A percentile compares a stretch with the other conserved stretches of the same genome.
Evolutionary conservation across 352 stramenopile species (phyloP).

Genomic region (Globisporangium apiculatum): DNA sequence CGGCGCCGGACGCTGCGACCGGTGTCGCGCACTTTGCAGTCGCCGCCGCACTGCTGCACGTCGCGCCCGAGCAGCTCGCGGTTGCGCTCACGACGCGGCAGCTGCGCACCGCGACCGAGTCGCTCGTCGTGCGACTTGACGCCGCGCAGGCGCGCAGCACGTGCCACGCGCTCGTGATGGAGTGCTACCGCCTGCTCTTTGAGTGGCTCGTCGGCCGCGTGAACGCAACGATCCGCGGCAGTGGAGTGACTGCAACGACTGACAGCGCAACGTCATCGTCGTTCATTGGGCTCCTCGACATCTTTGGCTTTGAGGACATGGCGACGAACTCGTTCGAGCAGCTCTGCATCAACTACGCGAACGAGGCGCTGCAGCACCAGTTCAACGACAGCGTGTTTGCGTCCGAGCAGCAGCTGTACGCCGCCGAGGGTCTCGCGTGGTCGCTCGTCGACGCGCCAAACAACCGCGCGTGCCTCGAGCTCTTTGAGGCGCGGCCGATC

Average conservation of each 20-base stretch:
- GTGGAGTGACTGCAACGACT: neutral
- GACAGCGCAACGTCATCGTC: constrained; percentile 6
- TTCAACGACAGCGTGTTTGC: constrained; percentile 93
- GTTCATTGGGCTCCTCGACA: constrained; percentile 83
- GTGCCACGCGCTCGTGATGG: constrained; percentile 89
- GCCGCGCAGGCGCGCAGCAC: constrained; percentile 63
- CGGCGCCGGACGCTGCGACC: neutral
- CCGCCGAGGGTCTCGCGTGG: constrained; percentile 69
- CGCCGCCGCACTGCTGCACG: constrained; percentile 48
- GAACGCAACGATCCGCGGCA: constrained; percentile 78
- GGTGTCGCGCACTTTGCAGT: constrained; percentile 33
- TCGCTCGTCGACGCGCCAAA: constrained; percentile 74
- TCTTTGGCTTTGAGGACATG: constrained; percentile 89
- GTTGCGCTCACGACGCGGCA: constrained; percentile 56
- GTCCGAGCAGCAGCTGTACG: constrained; percentile 75
- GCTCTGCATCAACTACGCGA: constrained; percentile 90
- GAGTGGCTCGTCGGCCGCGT: constrained; percentile 92
- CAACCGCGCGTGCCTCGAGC: constrained; percentile 67
- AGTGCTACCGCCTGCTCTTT: constrained; percentile 90
- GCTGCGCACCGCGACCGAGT: constrained; percentile 65
- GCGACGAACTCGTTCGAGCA: constrained; percentile 83
- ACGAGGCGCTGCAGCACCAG: constrained; percentile 83
- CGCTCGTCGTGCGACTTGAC: constrained; percentile 61
- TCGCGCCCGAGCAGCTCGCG: constrained; percentile 42
- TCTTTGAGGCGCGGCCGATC: constrained; percentile 73